Base-by-base conservation (phyloP, 495 filamentous ascomycete genomes). In the Trichoderma parareesei region DNA sequence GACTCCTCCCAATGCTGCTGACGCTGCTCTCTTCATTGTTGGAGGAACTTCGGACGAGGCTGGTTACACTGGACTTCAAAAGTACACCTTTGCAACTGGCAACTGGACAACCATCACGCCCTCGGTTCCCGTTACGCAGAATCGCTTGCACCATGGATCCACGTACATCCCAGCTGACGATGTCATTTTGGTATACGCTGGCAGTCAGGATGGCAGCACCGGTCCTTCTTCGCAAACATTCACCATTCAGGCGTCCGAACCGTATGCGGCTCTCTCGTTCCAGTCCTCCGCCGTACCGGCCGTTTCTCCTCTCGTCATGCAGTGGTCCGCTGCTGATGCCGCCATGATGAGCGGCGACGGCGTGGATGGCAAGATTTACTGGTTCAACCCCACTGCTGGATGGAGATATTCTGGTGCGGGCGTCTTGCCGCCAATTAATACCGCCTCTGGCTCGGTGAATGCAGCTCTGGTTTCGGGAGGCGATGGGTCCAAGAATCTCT, bases 401-500 rank as follows among this genome's bases (percentile, higher is more conserved):
- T 98, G 92, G 93, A 68, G 71, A 10, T 76, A 85, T 55, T 84
- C 91, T 8, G 81, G 82, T 9, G 80, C 83, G 7, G 82, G 81
- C 18, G 76, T 97, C 46, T 76, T 79, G n/a, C 68, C 78, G 41
- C 79, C 82, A 14, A 67, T 93, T 10, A 70, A 82, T 7, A 81
- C 83, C 65, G 81, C 84, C 38, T 73, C 78, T 6, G 75, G 76
- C 5, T 65, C 67, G 0, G 73, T 84, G n/a, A 82, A 86, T 69
- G 85, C 81, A 18, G 79, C 84, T 6, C 73, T 97, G 14, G 73
- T 96, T 20, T 77, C 78, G 62, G 87, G 86, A 8, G 83, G 86
- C 48, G 90, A 96, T 70, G 90, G 86, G 5, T 92, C 89, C 74
- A 94, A 92, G 71, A 80, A 91, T n/a, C 77, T 98, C 13, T 84